These are phyloP conservation scores for Beauveria asiatica DNA, from an alignment of 2,329 filamentous ascomycete genomes.

Conservation along the genomic window DNA sequence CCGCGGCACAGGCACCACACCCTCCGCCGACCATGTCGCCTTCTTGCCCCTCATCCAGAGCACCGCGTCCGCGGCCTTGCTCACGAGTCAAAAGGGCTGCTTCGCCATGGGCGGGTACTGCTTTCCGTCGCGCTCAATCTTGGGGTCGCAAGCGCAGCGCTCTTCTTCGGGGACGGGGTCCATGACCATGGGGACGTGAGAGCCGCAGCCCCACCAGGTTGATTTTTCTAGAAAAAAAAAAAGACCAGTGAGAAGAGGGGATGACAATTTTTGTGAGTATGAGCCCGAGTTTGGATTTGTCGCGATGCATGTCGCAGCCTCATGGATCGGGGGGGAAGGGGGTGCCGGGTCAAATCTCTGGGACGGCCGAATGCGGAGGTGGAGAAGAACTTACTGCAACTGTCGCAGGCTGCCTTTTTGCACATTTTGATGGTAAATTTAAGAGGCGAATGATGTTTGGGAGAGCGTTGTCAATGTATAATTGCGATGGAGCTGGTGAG, in stretches of 20 bases:
- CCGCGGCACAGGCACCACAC: slow-evolving; percentile 23
- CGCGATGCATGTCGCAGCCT: neutral
- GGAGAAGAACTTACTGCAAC: slow-evolving; percentile 46
- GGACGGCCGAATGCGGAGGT: neutral
- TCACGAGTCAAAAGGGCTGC: slow-evolving; percentile 31
- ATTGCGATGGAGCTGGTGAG: neutral
- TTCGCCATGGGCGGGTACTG: slow-evolving; percentile 57
- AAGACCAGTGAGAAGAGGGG: neutral
- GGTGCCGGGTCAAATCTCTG: too few relatives aligned
- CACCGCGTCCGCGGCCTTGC: slow-evolving; percentile 20
- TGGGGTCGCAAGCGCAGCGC: slow-evolving; percentile 58
- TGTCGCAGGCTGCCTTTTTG: slow-evolving; percentile 52
- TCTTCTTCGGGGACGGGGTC: slow-evolving; percentile 47
- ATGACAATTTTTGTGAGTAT: neutral
- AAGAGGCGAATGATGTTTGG: too few relatives aligned
- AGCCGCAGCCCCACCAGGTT: slow-evolving; percentile 59
- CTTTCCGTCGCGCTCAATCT: slow-evolving; percentile 51
- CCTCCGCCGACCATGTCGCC: slow-evolving; percentile 21
- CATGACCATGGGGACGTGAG: slow-evolving; percentile 54
- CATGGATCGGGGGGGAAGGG: neutral
- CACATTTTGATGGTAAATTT: slow-evolving; percentile 44
- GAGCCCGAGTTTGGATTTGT: too few relatives aligned
- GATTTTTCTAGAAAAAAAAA: slow-evolving; percentile 40
- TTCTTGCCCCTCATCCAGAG: slow-evolving; percentile 22
- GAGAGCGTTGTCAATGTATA: neutral